A percentile compares a stretch with the other conserved stretches of the same genome.
These are phyloP conservation scores for Astrocystis sublimbata DNA, from an alignment of 495 filamentous ascomycete species.

Conservation along the genomic window DNA sequence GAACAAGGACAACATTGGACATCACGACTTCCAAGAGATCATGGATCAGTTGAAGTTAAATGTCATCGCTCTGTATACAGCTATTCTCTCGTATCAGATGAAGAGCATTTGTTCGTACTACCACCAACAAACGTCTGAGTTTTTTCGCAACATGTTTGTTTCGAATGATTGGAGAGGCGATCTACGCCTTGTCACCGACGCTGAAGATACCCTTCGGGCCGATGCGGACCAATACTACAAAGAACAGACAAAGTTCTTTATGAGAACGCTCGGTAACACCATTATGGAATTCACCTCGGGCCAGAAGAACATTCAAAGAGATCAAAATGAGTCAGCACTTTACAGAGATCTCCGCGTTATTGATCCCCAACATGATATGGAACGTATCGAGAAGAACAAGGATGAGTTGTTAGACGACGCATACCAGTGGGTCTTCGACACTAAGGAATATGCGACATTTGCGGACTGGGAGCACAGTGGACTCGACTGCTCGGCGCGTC, in stretches of 20 bases:
- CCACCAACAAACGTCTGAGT: slow-evolving; percentile 19
- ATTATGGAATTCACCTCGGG: background rate
- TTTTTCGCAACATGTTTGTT: background rate
- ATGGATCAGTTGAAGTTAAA: slow-evolving; percentile 16
- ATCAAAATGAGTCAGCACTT: slow-evolving; percentile 19
- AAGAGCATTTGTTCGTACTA: slow-evolving; percentile 40
- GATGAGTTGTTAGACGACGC: slow-evolving; percentile 43
- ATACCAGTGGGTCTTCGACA: slow-evolving; percentile 46
- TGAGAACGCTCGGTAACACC: background rate
- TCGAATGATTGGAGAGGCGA: background rate
- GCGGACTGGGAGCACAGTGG: slow-evolving; percentile 17
- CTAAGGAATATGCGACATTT: slow-evolving; percentile 38
- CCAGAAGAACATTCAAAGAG: slow-evolving; percentile 9
- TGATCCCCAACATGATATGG: slow-evolving; percentile 40
- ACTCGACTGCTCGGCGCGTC: slow-evolving; percentile 38
- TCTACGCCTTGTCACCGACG: background rate
- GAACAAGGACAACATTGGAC: slow-evolving; percentile 19
- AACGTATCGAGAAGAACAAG: slow-evolving; percentile 42
- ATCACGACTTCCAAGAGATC: slow-evolving; percentile 7
- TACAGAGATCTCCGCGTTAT: slow-evolving; percentile 28
- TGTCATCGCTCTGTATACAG: slow-evolving; percentile 31
- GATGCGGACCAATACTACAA: background rate
- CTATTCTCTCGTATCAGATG: slow-evolving; percentile 36
- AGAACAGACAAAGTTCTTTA: background rate
- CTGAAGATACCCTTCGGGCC: background rate